Evolutionary conservation across 441 rosid genomes (phyloP).

Genomic region (Mallotus japonicus): DNA sequence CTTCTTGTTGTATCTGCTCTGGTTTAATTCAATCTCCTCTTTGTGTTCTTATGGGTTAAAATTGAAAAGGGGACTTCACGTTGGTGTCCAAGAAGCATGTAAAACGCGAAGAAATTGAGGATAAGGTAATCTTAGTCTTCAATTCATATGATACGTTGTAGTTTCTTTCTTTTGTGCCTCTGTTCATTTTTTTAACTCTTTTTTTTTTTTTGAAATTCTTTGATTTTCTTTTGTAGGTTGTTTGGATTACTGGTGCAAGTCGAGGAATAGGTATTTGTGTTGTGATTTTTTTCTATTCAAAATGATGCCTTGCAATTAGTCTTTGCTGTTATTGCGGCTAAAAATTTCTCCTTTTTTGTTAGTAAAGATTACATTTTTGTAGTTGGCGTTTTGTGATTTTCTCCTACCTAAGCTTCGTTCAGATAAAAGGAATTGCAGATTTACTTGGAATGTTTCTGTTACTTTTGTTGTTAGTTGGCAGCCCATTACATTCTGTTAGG

Average conservation of each 20-base stretch:
- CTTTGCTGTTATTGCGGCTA: too few species aligned
- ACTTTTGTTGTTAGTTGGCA: neutral
- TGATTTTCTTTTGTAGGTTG: constrained; percentile 38
- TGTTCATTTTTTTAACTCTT: neutral
- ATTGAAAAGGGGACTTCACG: constrained; percentile 62
- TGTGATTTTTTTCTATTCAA: constrained; percentile 5
- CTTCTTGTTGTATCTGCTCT: neutral
- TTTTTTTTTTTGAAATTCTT: neutral
- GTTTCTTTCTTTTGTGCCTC: neutral
- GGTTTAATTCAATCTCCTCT: neutral
- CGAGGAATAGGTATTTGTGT: constrained; percentile 73
- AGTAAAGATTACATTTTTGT: neutral
- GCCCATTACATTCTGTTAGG: too few species aligned
- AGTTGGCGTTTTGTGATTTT: neutral
- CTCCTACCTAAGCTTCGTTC: neutral
- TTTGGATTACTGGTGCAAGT: constrained; percentile 95
- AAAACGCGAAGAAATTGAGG: constrained; percentile 70
- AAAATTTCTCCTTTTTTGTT: neutral
- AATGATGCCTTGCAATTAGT: neutral
- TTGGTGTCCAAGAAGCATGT: constrained; percentile 62
- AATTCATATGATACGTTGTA: neutral
- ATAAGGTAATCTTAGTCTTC: constrained; percentile 48
- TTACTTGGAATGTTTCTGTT: neutral
- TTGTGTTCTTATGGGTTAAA: neutral
- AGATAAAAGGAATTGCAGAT: neutral